Evolutionary conservation across 2,329 filamentous ascomycete genomes (phyloP).

Genomic region (Mariannaea elegans): DNA sequence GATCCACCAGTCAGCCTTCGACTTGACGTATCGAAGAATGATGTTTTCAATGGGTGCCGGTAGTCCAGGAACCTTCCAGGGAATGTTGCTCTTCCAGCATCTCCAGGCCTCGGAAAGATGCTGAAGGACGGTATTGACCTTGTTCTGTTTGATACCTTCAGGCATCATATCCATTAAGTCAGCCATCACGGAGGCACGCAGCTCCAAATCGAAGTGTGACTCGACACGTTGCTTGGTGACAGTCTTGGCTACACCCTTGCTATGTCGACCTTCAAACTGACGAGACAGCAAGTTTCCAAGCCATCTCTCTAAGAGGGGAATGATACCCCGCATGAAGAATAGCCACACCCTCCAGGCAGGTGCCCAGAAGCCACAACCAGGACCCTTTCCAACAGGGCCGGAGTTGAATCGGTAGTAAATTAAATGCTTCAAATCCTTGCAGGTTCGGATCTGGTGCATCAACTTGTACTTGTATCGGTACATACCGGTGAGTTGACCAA

Average conservation of each 20-base stretch:
- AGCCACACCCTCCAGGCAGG: slow-evolving; percentile 99
- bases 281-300: slow-evolving; percentile 95
- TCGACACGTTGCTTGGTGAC: slow-evolving; percentile 99
- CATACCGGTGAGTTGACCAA: slow-evolving; percentile 98
- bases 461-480: slow-evolving; percentile 99
- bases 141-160: slow-evolving; percentile 99
- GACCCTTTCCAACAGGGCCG: slow-evolving; percentile 94
- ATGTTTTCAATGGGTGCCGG: slow-evolving; percentile 99
- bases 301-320: slow-evolving; percentile 95
- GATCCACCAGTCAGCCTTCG: slow-evolving; percentile 99
- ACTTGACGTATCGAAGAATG: slow-evolving; percentile 97
- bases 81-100: slow-evolving; percentile 99
- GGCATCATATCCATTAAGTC: slow-evolving; percentile 99
- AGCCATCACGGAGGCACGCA: slow-evolving; percentile 97
- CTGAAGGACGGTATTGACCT: slow-evolving; percentile 96
- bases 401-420: slow-evolving; percentile 99
- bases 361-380: slow-evolving; percentile 98
- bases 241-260: slow-evolving; percentile 98
- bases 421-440: slow-evolving; percentile 98
- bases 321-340: slow-evolving; percentile 99
- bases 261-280: slow-evolving; percentile 98
- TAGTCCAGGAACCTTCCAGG: slow-evolving; percentile 97
- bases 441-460: slow-evolving; percentile 99
- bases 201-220: slow-evolving; percentile 96
- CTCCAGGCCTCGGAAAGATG: slow-evolving; percentile 98